These are phyloP conservation scores for Allodekkera sacchari DNA, from an alignment of 805 yeast species.

Conservation along the genomic window DNA sequence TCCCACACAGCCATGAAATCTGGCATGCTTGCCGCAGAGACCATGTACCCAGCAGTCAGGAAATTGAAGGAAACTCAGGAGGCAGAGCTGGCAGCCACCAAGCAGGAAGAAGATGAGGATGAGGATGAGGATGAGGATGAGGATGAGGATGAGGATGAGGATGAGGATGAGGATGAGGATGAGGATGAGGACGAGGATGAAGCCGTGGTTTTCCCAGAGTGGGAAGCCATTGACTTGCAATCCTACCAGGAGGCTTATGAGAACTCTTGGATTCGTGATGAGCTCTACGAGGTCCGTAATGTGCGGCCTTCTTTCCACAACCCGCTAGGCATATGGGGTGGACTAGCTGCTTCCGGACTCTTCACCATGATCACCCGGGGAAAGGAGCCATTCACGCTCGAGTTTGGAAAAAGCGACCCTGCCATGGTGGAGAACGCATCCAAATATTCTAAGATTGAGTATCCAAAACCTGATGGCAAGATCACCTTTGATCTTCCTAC, in stretches of 20 bases:
- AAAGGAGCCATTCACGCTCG: slow-evolving; percentile 79
- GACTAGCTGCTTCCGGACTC: slow-evolving; percentile 76
- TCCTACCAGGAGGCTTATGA: slow-evolving; percentile 58
- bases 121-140: slow-evolving; percentile 19
- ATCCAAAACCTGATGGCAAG: slow-evolving; percentile 94
- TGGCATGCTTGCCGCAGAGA: slow-evolving; percentile 92
- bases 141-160: slow-evolving; percentile 28
- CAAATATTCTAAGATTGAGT: slow-evolving; percentile 61
- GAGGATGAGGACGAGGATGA: slow-evolving; percentile 32
- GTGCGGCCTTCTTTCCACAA: slow-evolving; percentile 85
- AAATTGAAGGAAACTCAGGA: slow-evolving; percentile 35
- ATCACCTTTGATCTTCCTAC: slow-evolving; percentile 88
- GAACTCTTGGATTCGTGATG: slow-evolving; percentile 80
- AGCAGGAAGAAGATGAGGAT: slow-evolving; percentile 16
- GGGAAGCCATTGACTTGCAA: slow-evolving; percentile 40
- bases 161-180: slow-evolving; percentile 33
- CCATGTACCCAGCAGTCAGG: slow-evolving; percentile 46
- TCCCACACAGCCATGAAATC: slow-evolving; percentile 96
- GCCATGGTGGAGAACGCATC: slow-evolving; percentile 61
- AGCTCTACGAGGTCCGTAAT: slow-evolving; percentile 77
- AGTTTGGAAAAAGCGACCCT: slow-evolving; percentile 61
- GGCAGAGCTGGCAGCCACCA: slow-evolving; percentile 28
- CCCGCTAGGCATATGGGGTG: slow-evolving; percentile 71
- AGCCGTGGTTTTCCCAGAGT: slow-evolving; percentile 24
- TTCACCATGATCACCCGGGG: slow-evolving; percentile 77